These are phyloP conservation scores for Tubosaeta sp. DNA, from an alignment of 768 basidiomycete species.

Conservation along the genomic window DNA sequence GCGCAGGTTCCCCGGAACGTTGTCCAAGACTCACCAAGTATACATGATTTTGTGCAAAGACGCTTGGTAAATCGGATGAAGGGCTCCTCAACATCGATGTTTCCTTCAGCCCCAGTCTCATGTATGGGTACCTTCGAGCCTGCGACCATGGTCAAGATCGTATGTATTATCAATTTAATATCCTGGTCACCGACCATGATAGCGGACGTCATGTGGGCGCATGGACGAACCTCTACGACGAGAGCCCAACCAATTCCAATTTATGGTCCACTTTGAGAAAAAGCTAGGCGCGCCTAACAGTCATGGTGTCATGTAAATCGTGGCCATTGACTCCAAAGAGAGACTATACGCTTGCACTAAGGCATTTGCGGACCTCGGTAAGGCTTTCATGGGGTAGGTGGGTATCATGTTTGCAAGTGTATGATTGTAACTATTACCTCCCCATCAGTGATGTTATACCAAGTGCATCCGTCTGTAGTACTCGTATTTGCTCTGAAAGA, in stretches of 20 bases:
- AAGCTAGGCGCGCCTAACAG: slow-evolving; percentile 47
- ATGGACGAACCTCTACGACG: slow-evolving; percentile 58
- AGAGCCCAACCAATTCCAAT: slow-evolving; percentile 43
- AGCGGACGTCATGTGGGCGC: background rate
- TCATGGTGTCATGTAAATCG: slow-evolving; percentile 56
- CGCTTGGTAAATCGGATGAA: slow-evolving; percentile 55
- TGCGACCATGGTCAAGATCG: slow-evolving; percentile 55
- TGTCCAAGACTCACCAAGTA: background rate
- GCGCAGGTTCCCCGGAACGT: slow-evolving; percentile 2
- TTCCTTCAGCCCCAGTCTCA: slow-evolving; percentile 54
- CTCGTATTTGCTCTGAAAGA: background rate
- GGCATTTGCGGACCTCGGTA: slow-evolving; percentile 26
- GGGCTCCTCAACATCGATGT: slow-evolving; percentile 50
- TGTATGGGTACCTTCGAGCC: slow-evolving; percentile 67
- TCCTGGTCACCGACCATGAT: background rate
- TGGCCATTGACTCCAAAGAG: background rate
- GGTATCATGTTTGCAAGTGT: background rate
- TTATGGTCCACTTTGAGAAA: slow-evolving; percentile 52
- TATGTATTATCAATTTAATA: slow-evolving; percentile 31
- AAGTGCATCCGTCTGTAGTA: background rate
- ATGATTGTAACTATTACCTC: too few relatives aligned
- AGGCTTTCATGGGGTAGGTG: slow-evolving; percentile 23
- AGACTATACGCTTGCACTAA: slow-evolving; percentile 5
- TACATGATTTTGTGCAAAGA: slow-evolving; percentile 47
- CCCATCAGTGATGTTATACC: background rate